Conservation (phyloP, 139 green algal species). For the Deuterostichococcus epilithicus region DNA sequence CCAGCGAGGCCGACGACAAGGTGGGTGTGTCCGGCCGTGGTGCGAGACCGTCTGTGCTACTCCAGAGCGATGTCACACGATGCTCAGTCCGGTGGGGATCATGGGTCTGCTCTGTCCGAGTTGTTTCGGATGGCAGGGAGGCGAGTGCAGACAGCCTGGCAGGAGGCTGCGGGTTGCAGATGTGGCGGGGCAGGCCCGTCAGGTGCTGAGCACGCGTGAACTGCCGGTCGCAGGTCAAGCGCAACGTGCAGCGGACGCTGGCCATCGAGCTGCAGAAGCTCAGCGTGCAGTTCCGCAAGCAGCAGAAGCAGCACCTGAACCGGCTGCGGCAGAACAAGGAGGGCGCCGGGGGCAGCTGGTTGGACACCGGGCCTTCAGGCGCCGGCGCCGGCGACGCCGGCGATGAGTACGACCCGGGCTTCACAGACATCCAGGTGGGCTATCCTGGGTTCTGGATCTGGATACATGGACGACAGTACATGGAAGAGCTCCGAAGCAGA, state of each 20-base stretch:
- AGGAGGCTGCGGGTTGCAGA: too few relatives aligned
- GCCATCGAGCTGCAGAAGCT: slow-evolving; percentile 81
- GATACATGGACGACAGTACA: too few relatives aligned
- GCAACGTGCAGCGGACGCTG: slow-evolving; percentile 77
- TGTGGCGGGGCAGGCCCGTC: not conserved
- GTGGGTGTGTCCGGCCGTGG: too few relatives aligned
- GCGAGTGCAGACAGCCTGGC: too few relatives aligned
- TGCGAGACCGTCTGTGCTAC: too few relatives aligned
- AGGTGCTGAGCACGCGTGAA: not conserved
- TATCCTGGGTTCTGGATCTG: too few relatives aligned
- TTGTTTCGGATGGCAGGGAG: too few relatives aligned
- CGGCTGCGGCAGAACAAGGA: slow-evolving; percentile 70
- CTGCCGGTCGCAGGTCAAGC: slow-evolving; percentile 29
- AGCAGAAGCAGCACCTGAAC: slow-evolving; percentile 84
- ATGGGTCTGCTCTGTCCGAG: too few relatives aligned
- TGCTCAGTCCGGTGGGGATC: too few relatives aligned
- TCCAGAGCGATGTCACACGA: too few relatives aligned
- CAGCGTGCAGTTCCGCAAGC: slow-evolving; percentile 78
- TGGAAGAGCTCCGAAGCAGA: too few relatives aligned
- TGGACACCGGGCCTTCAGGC: slow-evolving; percentile 15
- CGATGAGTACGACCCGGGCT: slow-evolving; percentile 69
- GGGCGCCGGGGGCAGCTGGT: slow-evolving; percentile 33
- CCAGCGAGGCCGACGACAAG: slow-evolving; percentile 42
- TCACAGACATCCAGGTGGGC: slow-evolving; percentile 68
- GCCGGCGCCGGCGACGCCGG: slow-evolving; percentile 33